Conservation (phyloP, 176 grass and related monocot species). For the Eremochloa ophiuroides region DNA sequence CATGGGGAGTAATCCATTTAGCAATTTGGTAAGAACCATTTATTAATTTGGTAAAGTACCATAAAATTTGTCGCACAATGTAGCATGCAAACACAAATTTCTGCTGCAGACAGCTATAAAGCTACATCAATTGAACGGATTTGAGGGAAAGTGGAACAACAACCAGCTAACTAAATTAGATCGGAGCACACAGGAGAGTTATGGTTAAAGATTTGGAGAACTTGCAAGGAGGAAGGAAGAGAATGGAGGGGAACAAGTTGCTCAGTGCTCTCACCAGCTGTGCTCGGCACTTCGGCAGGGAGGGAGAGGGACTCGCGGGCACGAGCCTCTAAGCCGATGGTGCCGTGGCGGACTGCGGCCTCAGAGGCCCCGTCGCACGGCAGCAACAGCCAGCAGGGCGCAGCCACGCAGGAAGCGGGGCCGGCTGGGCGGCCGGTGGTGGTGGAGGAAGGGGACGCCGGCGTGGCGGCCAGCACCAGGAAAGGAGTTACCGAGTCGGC, state of each 20-base stretch:
- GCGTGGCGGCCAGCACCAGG: background rate
- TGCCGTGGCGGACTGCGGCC: background rate
- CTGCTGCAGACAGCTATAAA: no score
- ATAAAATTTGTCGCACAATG: no score
- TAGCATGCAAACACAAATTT: no score
- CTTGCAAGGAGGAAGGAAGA: background rate
- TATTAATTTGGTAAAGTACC: no score
- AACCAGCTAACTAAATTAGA: no score
- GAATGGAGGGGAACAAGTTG: background rate
- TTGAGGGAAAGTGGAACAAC: no score
- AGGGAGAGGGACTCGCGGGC: background rate
- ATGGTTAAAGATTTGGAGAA: no score
- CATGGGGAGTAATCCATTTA: no score
- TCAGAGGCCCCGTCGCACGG: background rate
- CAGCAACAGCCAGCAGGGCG: background rate
- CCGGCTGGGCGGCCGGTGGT: background rate
- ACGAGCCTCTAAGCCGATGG: background rate
- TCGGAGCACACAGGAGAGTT: no score
- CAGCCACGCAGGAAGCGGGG: background rate
- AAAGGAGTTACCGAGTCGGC: no score
- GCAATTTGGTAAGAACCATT: no score
- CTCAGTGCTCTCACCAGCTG: background rate
- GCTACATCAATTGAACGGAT: no score
- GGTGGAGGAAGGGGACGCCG: background rate
- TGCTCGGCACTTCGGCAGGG: background rate